phyloP scores from a whole-genome alignment of 1,284 basidiomycete genomes.

The Apiotrichum veenhuisii region DNA sequence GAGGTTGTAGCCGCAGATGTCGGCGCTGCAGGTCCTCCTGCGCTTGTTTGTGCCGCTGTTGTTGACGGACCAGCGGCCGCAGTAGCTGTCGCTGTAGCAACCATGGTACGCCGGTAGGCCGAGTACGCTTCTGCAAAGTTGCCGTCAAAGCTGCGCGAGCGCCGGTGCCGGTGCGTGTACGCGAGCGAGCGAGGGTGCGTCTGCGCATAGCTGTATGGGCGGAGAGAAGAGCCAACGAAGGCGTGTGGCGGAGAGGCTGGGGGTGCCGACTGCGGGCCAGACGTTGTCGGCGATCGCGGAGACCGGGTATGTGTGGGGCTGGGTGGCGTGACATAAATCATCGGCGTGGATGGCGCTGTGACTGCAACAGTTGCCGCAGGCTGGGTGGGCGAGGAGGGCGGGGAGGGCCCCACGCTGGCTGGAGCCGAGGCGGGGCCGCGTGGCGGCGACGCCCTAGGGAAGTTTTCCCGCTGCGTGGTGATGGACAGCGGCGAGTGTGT shows the following conservation, averaged over 20 bases:
- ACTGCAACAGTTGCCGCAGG: neutral
- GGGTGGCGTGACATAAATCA: neutral
- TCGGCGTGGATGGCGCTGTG: neutral
- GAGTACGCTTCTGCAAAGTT: no score
- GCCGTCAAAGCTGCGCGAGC: no score
- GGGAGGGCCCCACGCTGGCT: neutral
- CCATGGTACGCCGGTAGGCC: no score
- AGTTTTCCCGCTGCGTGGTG: neutral
- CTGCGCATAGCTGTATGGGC: no score
- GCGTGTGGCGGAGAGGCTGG: neutral
- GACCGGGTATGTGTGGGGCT: neutral
- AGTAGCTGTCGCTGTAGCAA: neutral
- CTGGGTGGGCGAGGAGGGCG: neutral
- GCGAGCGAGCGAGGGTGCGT: no score
- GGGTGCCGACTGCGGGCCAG: neutral
- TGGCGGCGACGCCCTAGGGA: neutral
- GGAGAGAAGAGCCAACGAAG: no score
- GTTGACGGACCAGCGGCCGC: no score
- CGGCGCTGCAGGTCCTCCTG: no score
- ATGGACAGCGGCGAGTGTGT: neutral
- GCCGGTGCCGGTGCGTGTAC: no score
- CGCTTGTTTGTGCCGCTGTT: no score
- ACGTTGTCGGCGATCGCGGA: neutral
- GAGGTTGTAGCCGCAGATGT: no score
- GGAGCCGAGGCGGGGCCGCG: neutral